Conservation (phyloP, 83 land plant species). For the Picea abies region DNA sequence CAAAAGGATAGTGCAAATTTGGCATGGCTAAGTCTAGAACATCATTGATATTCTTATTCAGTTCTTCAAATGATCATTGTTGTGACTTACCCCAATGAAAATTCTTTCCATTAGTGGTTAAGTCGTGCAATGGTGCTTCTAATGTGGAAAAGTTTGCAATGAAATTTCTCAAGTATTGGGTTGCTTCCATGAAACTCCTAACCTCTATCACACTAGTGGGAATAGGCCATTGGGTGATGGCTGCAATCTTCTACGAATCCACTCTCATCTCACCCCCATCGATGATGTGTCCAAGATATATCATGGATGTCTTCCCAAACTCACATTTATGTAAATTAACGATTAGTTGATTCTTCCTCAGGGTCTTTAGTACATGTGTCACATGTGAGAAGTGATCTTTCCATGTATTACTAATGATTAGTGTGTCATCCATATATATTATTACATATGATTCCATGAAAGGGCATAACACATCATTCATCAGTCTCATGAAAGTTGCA, state of each 20-base stretch:
- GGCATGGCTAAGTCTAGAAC: no score
- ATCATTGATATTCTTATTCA: no score
- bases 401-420: not conserved
- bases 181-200: no score
- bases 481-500: not conserved
- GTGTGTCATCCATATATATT: not conserved
- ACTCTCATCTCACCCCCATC: not conserved
- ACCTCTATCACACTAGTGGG: no score
- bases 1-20: no score
- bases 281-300: not conserved
- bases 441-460: not conserved
- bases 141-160: no score
- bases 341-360: not conserved
- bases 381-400: not conserved
- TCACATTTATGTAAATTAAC: not conserved
- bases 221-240: not conserved
- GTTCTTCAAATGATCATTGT: no score
- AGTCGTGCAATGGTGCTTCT: no score
- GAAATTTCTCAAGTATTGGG: no score
- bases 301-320: not conserved
- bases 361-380: not conserved
- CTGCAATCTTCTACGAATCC: not conserved
- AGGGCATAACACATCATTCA: not conserved
- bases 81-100: no score
- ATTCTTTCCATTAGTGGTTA: no score